A percentile compares a stretch with the other conserved stretches of the same genome.
phyloP scores from a whole-genome alignment of 2,329 filamentous ascomycete species.

The Mariannaea elegans region DNA sequence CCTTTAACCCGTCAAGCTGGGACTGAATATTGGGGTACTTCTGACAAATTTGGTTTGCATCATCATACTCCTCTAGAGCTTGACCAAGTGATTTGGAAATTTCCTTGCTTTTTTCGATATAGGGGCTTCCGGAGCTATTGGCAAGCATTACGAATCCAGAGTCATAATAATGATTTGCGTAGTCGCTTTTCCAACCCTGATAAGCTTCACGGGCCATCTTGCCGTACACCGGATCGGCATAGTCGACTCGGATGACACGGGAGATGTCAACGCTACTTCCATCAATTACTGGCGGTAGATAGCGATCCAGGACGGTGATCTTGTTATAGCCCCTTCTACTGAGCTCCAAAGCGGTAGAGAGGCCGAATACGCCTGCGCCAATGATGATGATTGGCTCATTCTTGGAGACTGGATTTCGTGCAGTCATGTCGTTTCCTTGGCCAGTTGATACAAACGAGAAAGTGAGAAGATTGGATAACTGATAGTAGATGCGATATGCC shows the following conservation, averaged over 20 bases:
- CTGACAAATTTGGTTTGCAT: slow-evolving; percentile 31
- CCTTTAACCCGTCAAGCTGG: slow-evolving; percentile 34
- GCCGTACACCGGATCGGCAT: slow-evolving; percentile 70
- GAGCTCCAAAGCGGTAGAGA: slow-evolving; percentile 59
- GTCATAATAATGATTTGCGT: slow-evolving; percentile 42
- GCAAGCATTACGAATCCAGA: slow-evolving; percentile 46
- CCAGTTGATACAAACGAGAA: neutral
- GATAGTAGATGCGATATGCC: neutral
- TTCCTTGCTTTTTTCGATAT: slow-evolving; percentile 31
- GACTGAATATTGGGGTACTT: slow-evolving; percentile 34
- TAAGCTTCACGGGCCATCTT: slow-evolving; percentile 57
- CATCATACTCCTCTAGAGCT: slow-evolving; percentile 34
- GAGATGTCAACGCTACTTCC: slow-evolving; percentile 53
- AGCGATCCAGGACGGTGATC: slow-evolving; percentile 57
- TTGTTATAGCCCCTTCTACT: slow-evolving; percentile 52
- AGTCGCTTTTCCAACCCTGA: slow-evolving; percentile 39
- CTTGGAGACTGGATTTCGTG: slow-evolving; percentile 31
- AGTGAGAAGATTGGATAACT: neutral
- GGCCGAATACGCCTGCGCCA: slow-evolving; percentile 60
- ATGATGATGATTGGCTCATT: slow-evolving; percentile 47
- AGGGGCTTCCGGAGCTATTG: slow-evolving; percentile 27
- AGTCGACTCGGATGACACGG: slow-evolving; percentile 61
- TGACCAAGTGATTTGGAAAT: slow-evolving; percentile 28
- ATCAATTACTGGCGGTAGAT: slow-evolving; percentile 47
- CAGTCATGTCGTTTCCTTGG: slow-evolving; percentile 24